phyloP scores from a whole-genome alignment of 495 filamentous ascomycete species.

The Aspergillus egyptiacus region DNA sequence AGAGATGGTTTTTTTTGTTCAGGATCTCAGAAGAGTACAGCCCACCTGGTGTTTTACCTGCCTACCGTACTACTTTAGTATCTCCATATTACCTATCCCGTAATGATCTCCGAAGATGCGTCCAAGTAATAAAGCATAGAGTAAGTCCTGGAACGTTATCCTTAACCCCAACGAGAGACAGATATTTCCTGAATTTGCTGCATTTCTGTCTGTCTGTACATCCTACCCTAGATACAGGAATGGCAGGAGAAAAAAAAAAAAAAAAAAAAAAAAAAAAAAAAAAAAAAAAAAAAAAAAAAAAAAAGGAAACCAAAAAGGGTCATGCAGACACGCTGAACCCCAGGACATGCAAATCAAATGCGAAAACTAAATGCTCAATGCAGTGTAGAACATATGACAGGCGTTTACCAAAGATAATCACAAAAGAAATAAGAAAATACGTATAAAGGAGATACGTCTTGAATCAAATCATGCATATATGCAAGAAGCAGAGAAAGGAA shows the following conservation, averaged over 20 bases:
- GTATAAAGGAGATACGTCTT: slow-evolving; percentile 19
- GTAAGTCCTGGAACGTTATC: too few species aligned
- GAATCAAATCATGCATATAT: slow-evolving; percentile 21
- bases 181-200: neutral
- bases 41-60: too few species aligned
- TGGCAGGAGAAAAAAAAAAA: neutral
- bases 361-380: slow-evolving; percentile 24
- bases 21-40: too few species aligned
- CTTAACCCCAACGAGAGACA: neutral
- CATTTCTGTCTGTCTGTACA: slow-evolving; percentile 3
- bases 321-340: slow-evolving; percentile 25
- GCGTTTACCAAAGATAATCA: slow-evolving; percentile 18
- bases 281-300: neutral
- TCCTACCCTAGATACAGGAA: slow-evolving; percentile 9
- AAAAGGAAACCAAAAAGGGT: slow-evolving; percentile 1
- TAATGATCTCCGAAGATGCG: too few species aligned
- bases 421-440: slow-evolving; percentile 4
- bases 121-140: too few species aligned
- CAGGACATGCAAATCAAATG: slow-evolving; percentile 25
- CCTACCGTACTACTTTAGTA: too few species aligned
- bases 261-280: neutral
- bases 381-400: slow-evolving; percentile 24
- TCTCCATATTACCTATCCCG: too few species aligned
- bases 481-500: slow-evolving; percentile 17
- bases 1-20: too few species aligned